A percentile compares a stretch with the other conserved stretches of the same genome.
Conservation (phyloP, 805 yeast genomes). For the Metschnikowia chrysomelidarum region DNA sequence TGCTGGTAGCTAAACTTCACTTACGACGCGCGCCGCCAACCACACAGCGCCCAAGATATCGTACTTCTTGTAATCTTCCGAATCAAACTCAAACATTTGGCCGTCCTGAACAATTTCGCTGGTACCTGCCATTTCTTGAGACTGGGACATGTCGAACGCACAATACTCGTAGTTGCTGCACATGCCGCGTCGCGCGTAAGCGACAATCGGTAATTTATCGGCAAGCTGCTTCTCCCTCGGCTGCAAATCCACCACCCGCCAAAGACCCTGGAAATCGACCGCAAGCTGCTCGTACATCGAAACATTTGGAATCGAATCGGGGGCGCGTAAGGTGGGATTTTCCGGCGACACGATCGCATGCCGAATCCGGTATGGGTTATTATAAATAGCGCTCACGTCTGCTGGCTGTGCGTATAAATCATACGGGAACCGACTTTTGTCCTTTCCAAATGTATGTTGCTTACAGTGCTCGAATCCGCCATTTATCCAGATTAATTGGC, state of each 20-base stretch:
- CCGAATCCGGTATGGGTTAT: conserved; percentile 29
- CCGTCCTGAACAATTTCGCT: conserved; percentile 24
- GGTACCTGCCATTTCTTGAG: conserved; percentile 17
- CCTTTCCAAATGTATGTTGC: conserved; percentile 37
- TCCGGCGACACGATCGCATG: conserved; percentile 42
- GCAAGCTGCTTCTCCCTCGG: conserved; percentile 19
- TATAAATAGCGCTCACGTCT: conserved; percentile 22
- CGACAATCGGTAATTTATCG: conserved; percentile 37
- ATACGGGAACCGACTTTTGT: conserved; percentile 31
- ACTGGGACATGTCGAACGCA: conserved; percentile 32
- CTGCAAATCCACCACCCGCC: conserved; percentile 34
- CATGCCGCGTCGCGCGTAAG: conserved; percentile 37
- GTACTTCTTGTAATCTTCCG: conserved; percentile 14
- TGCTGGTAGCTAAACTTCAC: no score
- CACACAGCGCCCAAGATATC: conserved; percentile 38
- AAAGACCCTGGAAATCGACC: conserved; percentile 22
- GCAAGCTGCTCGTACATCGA: conserved; percentile 19
- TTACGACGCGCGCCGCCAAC: no score
- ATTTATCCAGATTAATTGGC: conserved; percentile 41
- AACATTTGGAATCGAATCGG: conserved; percentile 22
- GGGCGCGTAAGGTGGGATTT: conserved; percentile 28
- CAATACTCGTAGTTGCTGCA: conserved; percentile 41
- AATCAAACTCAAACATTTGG: conserved; percentile 22
- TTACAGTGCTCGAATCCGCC: conserved; percentile 45
- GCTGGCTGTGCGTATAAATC: conserved; percentile 13